Evolutionary conservation across 208 protist genomes (phyloP), one percentile per base, ranked within the genome.

Genomic region (Porcisia deanei): DNA sequence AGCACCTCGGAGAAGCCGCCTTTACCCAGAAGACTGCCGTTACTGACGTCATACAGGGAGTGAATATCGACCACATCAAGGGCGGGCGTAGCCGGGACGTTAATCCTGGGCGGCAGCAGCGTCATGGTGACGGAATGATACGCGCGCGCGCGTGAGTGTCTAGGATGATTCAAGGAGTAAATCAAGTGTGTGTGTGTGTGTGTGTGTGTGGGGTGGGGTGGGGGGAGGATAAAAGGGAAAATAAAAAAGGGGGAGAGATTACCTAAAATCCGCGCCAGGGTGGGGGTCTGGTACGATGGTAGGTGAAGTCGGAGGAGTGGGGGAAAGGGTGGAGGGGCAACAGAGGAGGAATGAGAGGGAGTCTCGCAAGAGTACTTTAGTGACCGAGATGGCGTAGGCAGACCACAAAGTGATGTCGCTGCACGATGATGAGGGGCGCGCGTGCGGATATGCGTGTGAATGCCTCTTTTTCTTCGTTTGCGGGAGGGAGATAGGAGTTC

Each of bases 1-100:
- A 96, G 63, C 25, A 97, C 93, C 70, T 91, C 83, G 0, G 90
- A 95, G 82, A 97, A 97, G 54, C 88, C 90, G 54, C 93, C 93
- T 69, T 90, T 94, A 39, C 91, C 93, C 0, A 96, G 80, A 60
- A 92, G 61, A 59, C 75, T 77, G 18, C 74, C 82, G 18, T 93
- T 59, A 25, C 88, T 77, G 12, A 97, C 68, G 60, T 94, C 86
- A 75, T 97, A 97, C 14, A 93, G 67, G 14, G 75, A 74, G 45
- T 82, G 76, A 30, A 96, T 93, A 64, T 92, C 82, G 14, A 88
- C 70, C 25, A 78, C 88, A 22, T 93, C 83, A 63, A 95, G 80
- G 52, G 88, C 86, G 41, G 91, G 91, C 55, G 91, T 95, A 10
- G 88, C 88, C 8, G 89, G 91, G 14, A 95, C 82, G 67, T 88